These are phyloP conservation scores for Talaromyces nanjingensis DNA, from an alignment of 495 filamentous ascomycete species.

Conservation along the genomic window DNA sequence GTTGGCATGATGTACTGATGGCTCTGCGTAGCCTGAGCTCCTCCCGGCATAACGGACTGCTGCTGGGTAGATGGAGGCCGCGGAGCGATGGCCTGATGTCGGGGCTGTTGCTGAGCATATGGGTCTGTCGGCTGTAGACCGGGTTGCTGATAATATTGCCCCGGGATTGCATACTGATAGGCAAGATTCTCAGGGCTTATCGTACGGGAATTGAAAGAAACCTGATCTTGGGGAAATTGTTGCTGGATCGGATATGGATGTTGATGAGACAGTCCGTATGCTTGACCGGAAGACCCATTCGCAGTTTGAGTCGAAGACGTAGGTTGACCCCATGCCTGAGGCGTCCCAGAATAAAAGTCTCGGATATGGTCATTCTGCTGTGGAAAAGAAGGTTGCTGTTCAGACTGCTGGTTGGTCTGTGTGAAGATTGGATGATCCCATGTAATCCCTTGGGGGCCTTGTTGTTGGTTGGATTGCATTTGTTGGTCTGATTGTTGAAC, in stretches of 20 bases:
- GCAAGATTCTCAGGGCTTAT: conserved; percentile 25
- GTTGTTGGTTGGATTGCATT: conserved; percentile 18
- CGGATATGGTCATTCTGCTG: conserved; percentile 19
- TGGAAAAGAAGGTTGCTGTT: conserved; percentile 12
- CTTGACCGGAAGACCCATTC: conserved; percentile 13
- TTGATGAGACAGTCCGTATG: conserved; percentile 21
- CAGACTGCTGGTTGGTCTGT: conserved; percentile 21
- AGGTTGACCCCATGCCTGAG: conserved; percentile 28
- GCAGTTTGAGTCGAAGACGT: conserved; percentile 23
- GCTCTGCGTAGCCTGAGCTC: neutral
- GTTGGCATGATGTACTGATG: conserved; percentile 10
- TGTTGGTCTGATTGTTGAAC: conserved; percentile 19
- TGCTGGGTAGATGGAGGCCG: conserved; percentile 7
- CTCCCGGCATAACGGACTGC: neutral
- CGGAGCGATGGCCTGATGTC: conserved; percentile 1
- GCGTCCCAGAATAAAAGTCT: conserved; percentile 29
- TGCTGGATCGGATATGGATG: conserved; percentile 30
- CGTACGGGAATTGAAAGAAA: conserved; percentile 28
- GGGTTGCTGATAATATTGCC: conserved; percentile 23
- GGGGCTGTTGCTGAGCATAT: conserved; percentile 18
- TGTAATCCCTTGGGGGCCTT: conserved; percentile 24
- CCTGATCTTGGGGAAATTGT: conserved; percentile 23
- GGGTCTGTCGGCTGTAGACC: conserved; percentile 1
- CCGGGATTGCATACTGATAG: conserved; percentile 26
- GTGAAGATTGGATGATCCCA: conserved; percentile 31